Base-by-base conservation (phyloP, 495 filamentous ascomycete genomes). In the Cenococcum geophilum region DNA sequence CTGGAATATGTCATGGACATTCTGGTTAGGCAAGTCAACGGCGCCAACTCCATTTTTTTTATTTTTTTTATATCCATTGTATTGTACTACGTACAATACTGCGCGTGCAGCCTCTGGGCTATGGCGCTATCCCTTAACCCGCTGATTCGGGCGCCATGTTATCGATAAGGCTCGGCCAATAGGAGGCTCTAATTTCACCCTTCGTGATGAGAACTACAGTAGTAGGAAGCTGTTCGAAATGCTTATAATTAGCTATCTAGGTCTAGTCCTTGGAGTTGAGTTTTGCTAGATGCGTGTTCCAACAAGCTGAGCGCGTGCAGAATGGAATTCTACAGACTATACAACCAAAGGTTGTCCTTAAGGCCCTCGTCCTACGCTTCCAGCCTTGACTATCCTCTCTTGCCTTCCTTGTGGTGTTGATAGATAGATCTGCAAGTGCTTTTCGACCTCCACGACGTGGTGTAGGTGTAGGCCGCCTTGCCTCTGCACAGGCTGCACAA, bases 81-180 rank as follows among this genome's bases (percentile, higher is more conserved):
- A n/a, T n/a, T n/a, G n/a, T n/a, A n/a, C n/a, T n/a, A n/a, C n/a
- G n/a, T n/a, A n/a, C n/a, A n/a, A n/a, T n/a, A n/a, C n/a, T n/a
- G n/a, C n/a, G n/a, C n/a, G n/a, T n/a, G n/a, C n/a, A n/a, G n/a
- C n/a, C n/a, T n/a, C n/a, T n/a, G n/a, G n/a, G n/a, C n/a, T n/a
- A n/a, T n/a, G n/a, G n/a, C n/a, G n/a, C n/a, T 51, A 51, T 49
- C 45, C 45, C 45, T 49, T 49, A n/a, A 49, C 45, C 45, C 45
- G 45, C 20, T 49, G 45, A 22, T 49, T 49, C 20, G 45, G 9
- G 45, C 20, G 9, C 45, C 20, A 49, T 18, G 45, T 49, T 49
- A 49, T 49, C 45, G 45, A 49, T 49, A 49, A 49, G 45, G 45
- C 12, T 49, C 20, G 20, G 20, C 45, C 45, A 49, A 49, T 49